Base-by-base conservation (phyloP, 441 rosid species). In the Raphanus hybrid region DNA sequence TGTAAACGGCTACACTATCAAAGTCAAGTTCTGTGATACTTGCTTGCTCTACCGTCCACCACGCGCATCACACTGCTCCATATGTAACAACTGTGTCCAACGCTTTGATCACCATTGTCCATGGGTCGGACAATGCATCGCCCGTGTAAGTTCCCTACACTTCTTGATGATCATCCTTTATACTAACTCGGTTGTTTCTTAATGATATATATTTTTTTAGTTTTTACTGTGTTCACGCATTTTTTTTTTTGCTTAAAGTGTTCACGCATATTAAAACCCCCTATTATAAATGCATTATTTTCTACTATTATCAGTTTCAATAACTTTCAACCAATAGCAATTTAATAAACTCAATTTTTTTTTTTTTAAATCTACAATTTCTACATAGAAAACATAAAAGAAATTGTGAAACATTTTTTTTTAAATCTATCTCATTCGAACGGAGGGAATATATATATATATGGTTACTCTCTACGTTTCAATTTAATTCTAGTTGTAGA, bases 51-150 rank as follows among this genome's bases (percentile, higher is more conserved):
- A 96, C 71, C 87, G 98, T 75, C 96, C 96, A 55, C 98, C 94
- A 32, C 91, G 99, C 7, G 92, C 97, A 80, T 96, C 98, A 57
- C 98, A 96, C 74, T 93, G 98, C 73, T 93, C 98, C 9, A 95
- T 91, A 69, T 91, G 98, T 81, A 93, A 95, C 65, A 95, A 93
- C 77, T 96, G 98, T 68, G 97, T 96, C 67, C 86, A 96, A 76
- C 87, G 87, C 68, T 96, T 96, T 68, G 99, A 96, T 78, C 99
- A 96, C 59, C 98, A 96, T 83, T 96, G 99, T 81, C 99, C 98
- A 32, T 96, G 99, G 99, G 94, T 96, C 16, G 98, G 99, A 59
- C 99, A 96, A 63, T 96, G 99, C 78, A 90, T 96, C 69, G 99
- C 98, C 62, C 79, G 83, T 87, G 99, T 96, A 91, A 82, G 68